phyloP scores from a whole-genome alignment of 805 yeast genomes.

The Metahyphopichia silvanorum region DNA sequence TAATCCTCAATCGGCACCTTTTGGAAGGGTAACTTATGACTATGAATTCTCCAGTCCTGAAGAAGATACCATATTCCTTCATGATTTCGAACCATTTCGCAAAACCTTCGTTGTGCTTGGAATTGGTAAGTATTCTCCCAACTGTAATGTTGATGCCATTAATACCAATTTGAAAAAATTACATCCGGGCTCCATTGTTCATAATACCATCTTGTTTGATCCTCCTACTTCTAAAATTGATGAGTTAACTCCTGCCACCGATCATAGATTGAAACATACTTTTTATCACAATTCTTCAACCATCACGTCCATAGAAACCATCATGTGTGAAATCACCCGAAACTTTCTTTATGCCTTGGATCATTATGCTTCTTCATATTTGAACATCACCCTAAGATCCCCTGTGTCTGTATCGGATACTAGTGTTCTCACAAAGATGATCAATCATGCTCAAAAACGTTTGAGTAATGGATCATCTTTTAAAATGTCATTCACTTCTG shows the following conservation, averaged over 20 bases:
- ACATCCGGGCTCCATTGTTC: conserved; percentile 54
- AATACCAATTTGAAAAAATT: conserved; percentile 33
- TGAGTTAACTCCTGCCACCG: conserved; percentile 10
- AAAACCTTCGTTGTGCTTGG: conserved; percentile 66
- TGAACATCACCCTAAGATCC: conserved; percentile 77
- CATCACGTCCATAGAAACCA: conserved; percentile 49
- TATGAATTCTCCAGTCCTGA: conserved; percentile 46
- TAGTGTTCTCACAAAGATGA: conserved; percentile 39
- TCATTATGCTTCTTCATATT: conserved; percentile 66
- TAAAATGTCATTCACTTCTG: conserved; percentile 24
- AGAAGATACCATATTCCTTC: conserved; percentile 61
- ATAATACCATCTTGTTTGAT: conserved; percentile 53
- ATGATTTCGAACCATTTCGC: conserved; percentile 88
- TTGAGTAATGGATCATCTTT: conserved; percentile 37
- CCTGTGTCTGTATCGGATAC: conserved; percentile 66
- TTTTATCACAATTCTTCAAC: conserved; percentile 25
- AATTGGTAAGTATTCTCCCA: conserved; percentile 26
- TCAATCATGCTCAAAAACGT: conserved; percentile 40
- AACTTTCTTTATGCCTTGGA: conserved; percentile 63
- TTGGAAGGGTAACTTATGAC: conserved; percentile 67
- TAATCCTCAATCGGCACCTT: conserved; percentile 83
- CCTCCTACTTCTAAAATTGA: conserved; percentile 25
- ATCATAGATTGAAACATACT: conserved; percentile 12
- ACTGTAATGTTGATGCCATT: conserved; percentile 4
- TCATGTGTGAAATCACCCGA: conserved; percentile 68